These are phyloP conservation scores for Diaporthe ampelina DNA, from an alignment of 2,329 filamentous ascomycete species.

Conservation along the genomic window DNA sequence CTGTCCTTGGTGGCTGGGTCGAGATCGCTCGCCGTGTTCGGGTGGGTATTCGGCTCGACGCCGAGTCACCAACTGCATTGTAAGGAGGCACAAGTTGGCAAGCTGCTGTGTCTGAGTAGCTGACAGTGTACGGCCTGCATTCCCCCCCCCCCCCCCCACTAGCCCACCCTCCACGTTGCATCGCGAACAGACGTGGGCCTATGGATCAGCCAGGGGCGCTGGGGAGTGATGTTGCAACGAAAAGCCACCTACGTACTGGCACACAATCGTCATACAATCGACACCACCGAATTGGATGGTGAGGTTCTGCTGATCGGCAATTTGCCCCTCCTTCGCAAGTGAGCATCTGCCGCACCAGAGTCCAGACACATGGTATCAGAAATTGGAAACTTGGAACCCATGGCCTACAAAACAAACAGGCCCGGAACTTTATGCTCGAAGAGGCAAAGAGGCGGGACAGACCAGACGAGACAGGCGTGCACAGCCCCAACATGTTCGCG, in stretches of 20 bases:
- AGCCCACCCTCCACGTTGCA: conserved; percentile 7
- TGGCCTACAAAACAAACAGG: not conserved
- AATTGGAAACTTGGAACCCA: too few relatives aligned
- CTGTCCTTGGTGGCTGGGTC: not conserved
- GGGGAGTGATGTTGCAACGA: conserved; percentile 8
- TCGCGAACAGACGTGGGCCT: conserved; percentile 17
- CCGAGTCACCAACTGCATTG: too few relatives aligned
- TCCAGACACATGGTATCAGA: not conserved
- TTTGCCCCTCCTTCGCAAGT: not conserved
- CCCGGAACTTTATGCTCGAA: conserved; percentile 18
- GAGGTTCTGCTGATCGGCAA: conserved; percentile 22
- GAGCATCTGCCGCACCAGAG: not conserved
- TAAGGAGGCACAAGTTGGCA: not conserved
- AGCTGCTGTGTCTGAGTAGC: not conserved
- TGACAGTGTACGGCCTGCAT: too few relatives aligned
- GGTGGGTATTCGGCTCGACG: conserved; percentile 11
- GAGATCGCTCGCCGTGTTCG: conserved; percentile 1
- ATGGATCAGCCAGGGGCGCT: conserved; percentile 23
- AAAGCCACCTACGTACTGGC: conserved; percentile 26
- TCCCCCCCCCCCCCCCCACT: too few relatives aligned
- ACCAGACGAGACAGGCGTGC: not conserved
- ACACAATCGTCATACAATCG: too few relatives aligned
- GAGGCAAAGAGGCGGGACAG: not conserved
- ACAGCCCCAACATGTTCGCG: not conserved
- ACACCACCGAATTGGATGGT: too few relatives aligned